A percentile compares a stretch with the other conserved stretches of the same genome.
These are phyloP conservation scores for Sporobolus alterniflorus DNA, from an alignment of 202 grass and related monocot genomes.

Conservation along the genomic window DNA sequence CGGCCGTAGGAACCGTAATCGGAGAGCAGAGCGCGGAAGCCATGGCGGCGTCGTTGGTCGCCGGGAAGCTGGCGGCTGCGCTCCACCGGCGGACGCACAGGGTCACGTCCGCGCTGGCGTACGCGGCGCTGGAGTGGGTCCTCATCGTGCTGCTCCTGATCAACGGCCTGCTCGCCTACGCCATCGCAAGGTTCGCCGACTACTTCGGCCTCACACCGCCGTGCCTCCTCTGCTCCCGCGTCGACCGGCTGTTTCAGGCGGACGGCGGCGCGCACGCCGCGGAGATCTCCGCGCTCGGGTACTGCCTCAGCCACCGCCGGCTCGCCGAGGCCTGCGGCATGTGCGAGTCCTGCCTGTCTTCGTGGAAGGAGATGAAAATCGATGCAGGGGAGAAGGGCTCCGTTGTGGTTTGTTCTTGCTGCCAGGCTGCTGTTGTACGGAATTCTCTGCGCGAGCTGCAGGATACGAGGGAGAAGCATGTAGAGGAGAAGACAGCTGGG, in stretches of 20 bases:
- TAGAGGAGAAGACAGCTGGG: background rate
- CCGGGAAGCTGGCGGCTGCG: slow-evolving; percentile 49
- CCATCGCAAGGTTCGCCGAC: slow-evolving; percentile 78
- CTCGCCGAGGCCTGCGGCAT: slow-evolving; percentile 61
- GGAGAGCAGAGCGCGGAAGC: background rate
- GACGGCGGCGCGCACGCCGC: slow-evolving; percentile 64
- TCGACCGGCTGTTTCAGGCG: slow-evolving; percentile 74
- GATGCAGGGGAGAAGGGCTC: slow-evolving; percentile 51
- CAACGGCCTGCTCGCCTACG: slow-evolving; percentile 82
- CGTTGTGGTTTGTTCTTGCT: slow-evolving; percentile 59
- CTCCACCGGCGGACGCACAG: no score
- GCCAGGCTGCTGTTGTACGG: slow-evolving; percentile 40
- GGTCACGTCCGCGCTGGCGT: slow-evolving; percentile 61
- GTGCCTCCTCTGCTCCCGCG: slow-evolving; percentile 87
- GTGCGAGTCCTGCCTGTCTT: no score
- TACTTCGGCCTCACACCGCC: slow-evolving; percentile 76
- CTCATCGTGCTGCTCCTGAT: slow-evolving; percentile 87
- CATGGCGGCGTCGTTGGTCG: slow-evolving; percentile 42
- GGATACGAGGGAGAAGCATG: background rate
- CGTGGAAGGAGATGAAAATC: no score
- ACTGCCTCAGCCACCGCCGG: slow-evolving; percentile 59
- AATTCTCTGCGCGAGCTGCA: slow-evolving; percentile 28
- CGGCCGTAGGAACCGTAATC: background rate
- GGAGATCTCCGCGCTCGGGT: slow-evolving; percentile 78
- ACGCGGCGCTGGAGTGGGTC: slow-evolving; percentile 90